phyloP scores from a whole-genome alignment of 208 protist species.

The Wallacemonas sp. region DNA sequence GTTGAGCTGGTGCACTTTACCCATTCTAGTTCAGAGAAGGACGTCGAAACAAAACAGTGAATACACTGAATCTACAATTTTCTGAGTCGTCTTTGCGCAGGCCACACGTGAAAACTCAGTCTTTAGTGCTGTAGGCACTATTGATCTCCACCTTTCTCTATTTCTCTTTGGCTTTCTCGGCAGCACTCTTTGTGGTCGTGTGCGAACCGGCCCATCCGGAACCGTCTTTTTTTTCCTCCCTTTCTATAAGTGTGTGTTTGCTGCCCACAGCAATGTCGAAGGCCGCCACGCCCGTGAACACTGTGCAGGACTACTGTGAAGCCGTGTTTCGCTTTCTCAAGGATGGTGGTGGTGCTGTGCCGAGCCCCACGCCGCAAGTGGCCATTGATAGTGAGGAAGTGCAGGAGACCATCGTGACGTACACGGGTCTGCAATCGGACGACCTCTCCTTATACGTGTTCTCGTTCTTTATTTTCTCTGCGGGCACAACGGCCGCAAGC shows the following conservation, averaged over 20 bases:
- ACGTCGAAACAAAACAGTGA: no score
- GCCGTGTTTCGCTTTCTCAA: background rate
- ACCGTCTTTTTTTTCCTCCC: slow-evolving; percentile 4
- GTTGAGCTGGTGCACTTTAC: no score
- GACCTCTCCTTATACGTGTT: slow-evolving; percentile 69
- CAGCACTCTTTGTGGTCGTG: no score
- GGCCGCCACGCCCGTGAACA: background rate
- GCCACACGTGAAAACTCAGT: no score
- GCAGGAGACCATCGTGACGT: slow-evolving; percentile 25
- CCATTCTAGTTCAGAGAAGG: no score
- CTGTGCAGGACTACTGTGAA: background rate
- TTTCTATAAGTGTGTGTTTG: background rate
- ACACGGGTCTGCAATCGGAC: slow-evolving; percentile 39
- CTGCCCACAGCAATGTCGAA: background rate
- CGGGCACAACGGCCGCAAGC: background rate
- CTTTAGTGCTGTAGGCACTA: no score
- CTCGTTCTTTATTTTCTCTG: slow-evolving; percentile 41
- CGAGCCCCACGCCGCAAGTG: background rate
- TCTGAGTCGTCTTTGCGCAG: no score
- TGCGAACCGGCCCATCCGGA: no score
- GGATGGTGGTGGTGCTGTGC: background rate
- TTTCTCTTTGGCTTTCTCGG: no score
- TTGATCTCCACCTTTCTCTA: no score
- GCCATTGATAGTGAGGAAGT: slow-evolving; percentile 3
- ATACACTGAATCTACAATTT: no score